Evolutionary conservation across 768 basidiomycete species (phyloP).

Genomic region (Piloderma croceum): DNA sequence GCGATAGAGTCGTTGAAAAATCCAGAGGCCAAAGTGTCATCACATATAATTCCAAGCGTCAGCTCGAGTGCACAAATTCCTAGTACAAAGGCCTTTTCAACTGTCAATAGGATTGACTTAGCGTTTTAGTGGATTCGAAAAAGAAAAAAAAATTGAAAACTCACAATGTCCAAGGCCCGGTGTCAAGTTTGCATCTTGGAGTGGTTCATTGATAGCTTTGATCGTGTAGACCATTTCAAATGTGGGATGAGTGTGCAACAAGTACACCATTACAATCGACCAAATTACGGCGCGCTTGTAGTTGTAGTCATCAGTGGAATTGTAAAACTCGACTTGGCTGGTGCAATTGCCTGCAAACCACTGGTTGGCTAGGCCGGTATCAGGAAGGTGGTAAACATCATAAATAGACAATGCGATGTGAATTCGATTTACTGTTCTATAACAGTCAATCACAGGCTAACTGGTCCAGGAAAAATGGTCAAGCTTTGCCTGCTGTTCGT

Average conservation of each 20-base stretch:
- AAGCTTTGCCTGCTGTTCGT: no score
- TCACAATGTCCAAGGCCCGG: slow-evolving; percentile 70
- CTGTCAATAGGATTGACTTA: slow-evolving; percentile 27
- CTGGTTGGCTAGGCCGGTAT: no score
- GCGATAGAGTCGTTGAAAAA: slow-evolving; percentile 24
- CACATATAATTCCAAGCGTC: slow-evolving; percentile 51
- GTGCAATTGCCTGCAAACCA: no score
- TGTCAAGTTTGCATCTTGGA: slow-evolving; percentile 63
- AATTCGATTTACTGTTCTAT: no score
- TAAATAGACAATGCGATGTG: no score
- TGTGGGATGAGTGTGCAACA: slow-evolving; percentile 63
- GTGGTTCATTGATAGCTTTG: slow-evolving; percentile 74
- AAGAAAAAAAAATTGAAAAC: slow-evolving; percentile 16
- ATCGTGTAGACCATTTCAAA: slow-evolving; percentile 65
- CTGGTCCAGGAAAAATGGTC: no score
- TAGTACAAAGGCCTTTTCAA: slow-evolving; percentile 64
- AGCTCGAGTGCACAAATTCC: slow-evolving; percentile 63
- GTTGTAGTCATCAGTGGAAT: no score
- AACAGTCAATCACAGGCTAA: no score
- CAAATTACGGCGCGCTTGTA: slow-evolving; percentile 74
- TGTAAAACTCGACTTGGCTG: no score
- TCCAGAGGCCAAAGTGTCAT: no score
- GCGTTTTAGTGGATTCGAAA: slow-evolving; percentile 1
- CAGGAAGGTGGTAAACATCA: no score
- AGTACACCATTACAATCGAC: slow-evolving; percentile 72